phyloP scores from a whole-genome alignment of 148 eudicot genomes.

The Rhododendron molle region DNA sequence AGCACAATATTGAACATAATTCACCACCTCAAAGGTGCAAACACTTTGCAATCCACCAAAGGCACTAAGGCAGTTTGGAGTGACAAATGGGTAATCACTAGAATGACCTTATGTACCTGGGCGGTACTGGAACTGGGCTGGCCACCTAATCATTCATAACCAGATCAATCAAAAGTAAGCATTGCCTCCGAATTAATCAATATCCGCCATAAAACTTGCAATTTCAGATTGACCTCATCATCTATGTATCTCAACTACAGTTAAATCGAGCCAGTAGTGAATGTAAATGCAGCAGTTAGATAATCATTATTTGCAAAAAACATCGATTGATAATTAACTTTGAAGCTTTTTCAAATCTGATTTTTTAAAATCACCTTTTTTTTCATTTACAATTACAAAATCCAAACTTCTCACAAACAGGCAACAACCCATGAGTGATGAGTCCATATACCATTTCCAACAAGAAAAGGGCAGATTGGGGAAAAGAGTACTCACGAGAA shows the following conservation, averaged over 20 bases:
- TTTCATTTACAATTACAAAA: no score
- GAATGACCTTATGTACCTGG: not conserved
- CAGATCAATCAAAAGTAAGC: no score
- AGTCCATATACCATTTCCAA: not conserved
- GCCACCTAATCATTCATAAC: not conserved
- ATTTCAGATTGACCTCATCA: no score
- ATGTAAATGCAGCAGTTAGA: no score
- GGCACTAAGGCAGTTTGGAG: not conserved
- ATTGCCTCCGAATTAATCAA: no score
- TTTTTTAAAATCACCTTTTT: no score
- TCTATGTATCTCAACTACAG: no score
- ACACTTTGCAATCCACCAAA: not conserved
- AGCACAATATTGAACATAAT: not conserved
- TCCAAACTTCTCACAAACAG: not conserved
- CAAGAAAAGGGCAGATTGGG: not conserved
- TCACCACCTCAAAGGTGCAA: not conserved
- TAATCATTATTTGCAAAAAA: no score
- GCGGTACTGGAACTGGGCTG: not conserved
- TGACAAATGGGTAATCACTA: not conserved
- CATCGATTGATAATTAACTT: no score
- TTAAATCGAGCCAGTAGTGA: no score
- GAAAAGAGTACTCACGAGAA: conserved; percentile 42
- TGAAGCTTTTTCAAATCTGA: no score
- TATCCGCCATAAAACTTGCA: no score
- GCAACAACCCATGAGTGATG: not conserved